Percentiles rank a stretch among this genome's conserved stretches.
These are phyloP conservation scores for Periconia macrospinosa DNA, from an alignment of 2,329 filamentous ascomycete genomes.

Conservation along the genomic window DNA sequence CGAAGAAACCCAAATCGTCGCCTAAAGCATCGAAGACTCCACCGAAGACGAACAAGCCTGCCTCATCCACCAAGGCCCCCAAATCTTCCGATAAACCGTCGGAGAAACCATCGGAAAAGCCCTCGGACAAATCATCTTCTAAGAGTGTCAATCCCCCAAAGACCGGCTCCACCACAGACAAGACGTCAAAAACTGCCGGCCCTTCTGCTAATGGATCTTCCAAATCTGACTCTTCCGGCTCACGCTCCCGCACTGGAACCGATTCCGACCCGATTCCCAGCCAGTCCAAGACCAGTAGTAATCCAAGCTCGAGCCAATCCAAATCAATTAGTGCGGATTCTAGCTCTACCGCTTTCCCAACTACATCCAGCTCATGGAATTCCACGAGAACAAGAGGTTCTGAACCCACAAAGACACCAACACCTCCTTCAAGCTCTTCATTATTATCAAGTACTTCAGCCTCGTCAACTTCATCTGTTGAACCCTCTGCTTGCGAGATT, in stretches of 20 bases:
- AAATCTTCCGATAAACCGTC: background rate
- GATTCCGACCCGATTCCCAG: background rate
- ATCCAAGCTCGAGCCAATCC: background rate
- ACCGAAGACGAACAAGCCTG: background rate
- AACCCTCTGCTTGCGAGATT: background rate
- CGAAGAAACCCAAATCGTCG: background rate
- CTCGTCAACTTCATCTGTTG: background rate
- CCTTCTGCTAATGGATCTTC: background rate
- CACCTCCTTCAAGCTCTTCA: background rate
- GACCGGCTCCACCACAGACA: background rate
- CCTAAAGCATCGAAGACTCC: background rate
- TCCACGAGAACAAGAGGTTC: background rate
- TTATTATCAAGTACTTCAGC: background rate
- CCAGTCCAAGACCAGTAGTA: background rate
- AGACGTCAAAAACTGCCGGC: background rate
- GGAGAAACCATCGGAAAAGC: background rate
- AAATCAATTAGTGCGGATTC: background rate
- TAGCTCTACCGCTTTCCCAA: background rate
- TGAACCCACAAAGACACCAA: background rate
- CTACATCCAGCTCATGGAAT: background rate
- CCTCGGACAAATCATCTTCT: background rate
- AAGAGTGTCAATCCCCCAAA: background rate
- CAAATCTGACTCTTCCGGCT: background rate
- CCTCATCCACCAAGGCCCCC: background rate
- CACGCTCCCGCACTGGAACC: too few species aligned